Evolutionary conservation across 495 filamentous ascomycete species (phyloP).

Genomic region (Astrocystis sublimbata): DNA sequence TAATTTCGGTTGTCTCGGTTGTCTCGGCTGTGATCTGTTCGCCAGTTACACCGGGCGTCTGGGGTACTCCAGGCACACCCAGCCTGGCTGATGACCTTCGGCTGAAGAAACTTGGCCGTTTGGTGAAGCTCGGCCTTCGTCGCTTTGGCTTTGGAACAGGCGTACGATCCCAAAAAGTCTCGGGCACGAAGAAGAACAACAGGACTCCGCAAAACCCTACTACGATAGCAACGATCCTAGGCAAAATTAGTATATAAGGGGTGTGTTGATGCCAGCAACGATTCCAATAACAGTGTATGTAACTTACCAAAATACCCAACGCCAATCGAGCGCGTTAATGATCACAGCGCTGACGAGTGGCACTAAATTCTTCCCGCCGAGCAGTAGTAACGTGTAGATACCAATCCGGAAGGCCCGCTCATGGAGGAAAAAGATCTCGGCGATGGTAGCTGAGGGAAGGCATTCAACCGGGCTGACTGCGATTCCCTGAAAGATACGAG

Average conservation of each 20-base stretch:
- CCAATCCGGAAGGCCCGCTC: slow-evolving; percentile 92
- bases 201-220: slow-evolving; percentile 72
- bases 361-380: slow-evolving; percentile 91
- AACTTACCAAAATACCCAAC: slow-evolving; percentile 87
- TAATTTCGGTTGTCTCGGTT: neutral
- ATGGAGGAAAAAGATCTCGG: slow-evolving; percentile 95
- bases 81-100: slow-evolving; percentile 39
- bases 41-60: slow-evolving; percentile 2
- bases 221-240: slow-evolving; percentile 80
- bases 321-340: slow-evolving; percentile 76
- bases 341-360: slow-evolving; percentile 87
- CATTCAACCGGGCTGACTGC: slow-evolving; percentile 92
- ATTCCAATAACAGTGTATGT: neutral
- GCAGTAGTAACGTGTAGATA: slow-evolving; percentile 87
- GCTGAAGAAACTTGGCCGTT: slow-evolving; percentile 42
- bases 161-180: slow-evolving; percentile 94
- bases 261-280: no score
- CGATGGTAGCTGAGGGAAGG: slow-evolving; percentile 90
- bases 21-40: slow-evolving; percentile 12
- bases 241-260: neutral
- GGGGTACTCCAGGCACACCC: slow-evolving; percentile 9
- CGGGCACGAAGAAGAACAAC: slow-evolving; percentile 89
- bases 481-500: slow-evolving; percentile 83
- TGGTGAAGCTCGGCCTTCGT: slow-evolving; percentile 23
- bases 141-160: slow-evolving; percentile 59